These are phyloP conservation scores for Pyrenophora teres DNA, from an alignment of 2,329 filamentous ascomycete species.

Conservation along the genomic window DNA sequence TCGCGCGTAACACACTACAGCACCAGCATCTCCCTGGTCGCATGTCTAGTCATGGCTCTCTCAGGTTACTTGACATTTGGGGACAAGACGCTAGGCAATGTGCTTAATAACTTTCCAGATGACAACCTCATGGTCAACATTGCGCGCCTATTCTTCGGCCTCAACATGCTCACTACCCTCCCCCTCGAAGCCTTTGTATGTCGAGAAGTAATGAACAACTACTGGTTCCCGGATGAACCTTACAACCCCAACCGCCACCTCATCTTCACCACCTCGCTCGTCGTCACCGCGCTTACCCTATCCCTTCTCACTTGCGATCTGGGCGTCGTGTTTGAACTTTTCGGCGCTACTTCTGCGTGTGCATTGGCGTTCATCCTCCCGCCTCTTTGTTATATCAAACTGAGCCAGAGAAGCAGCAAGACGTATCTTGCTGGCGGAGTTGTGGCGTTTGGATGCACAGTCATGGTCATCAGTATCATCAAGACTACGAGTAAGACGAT, in stretches of 20 bases:
- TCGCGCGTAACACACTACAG: conserved; percentile 91
- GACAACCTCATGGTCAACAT: conserved; percentile 94
- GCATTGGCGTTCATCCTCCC: conserved; percentile 94
- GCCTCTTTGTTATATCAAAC: conserved; percentile 91
- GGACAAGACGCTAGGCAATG: conserved; percentile 88
- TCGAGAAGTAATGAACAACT: conserved; percentile 92
- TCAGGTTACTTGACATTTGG: conserved; percentile 92
- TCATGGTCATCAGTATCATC: conserved; percentile 69
- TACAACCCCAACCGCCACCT: conserved; percentile 86
- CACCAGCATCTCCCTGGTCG: conserved; percentile 86
- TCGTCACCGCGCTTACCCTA: conserved; percentile 76
- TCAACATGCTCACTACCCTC: conserved; percentile 98
- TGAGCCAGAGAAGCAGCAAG: conserved; percentile 78
- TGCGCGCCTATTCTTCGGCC: conserved; percentile 89
- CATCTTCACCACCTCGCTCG: conserved; percentile 79
- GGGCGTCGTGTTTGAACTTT: conserved; percentile 91
- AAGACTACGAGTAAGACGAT: conserved; percentile 39
- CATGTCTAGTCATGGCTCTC: conserved; percentile 86
- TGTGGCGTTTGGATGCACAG: conserved; percentile 76
- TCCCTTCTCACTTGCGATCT: conserved; percentile 90
- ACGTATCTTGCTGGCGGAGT: conserved; percentile 73
- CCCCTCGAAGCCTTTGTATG: conserved; percentile 98
- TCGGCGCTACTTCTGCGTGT: conserved; percentile 92
- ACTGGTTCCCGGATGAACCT: conserved; percentile 72
- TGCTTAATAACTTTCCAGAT: conserved; percentile 94